A percentile compares a stretch with the other conserved stretches of the same genome.
Evolutionary conservation across 495 filamentous ascomycete genomes (phyloP).

Genomic region (Diplogelasinospora grovesii): DNA sequence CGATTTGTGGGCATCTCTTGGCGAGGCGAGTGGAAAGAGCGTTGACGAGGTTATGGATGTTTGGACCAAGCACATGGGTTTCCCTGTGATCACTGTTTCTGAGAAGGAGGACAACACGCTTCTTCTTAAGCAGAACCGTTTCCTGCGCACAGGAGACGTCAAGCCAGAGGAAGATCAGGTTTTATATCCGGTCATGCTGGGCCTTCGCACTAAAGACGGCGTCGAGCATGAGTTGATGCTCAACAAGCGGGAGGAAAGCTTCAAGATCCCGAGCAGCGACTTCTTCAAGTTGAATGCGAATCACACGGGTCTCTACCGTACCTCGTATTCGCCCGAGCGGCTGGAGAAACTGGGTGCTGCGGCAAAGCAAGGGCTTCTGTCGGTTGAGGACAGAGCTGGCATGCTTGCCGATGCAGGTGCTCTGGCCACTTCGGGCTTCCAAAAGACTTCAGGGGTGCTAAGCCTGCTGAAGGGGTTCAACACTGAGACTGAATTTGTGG

Average conservation of each 20-base stretch:
- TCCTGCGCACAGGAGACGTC: constrained; percentile 67
- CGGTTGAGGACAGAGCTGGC: constrained; percentile 88
- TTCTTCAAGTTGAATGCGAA: constrained; percentile 79
- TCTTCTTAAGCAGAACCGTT: constrained; percentile 67
- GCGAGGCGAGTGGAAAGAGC: constrained; percentile 84
- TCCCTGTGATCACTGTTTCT: constrained; percentile 63
- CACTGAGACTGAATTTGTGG: constrained; percentile 79
- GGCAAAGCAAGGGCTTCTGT: constrained; percentile 77
- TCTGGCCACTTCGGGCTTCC: constrained; percentile 82
- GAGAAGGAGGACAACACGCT: constrained; percentile 55
- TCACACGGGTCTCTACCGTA: constrained; percentile 68
- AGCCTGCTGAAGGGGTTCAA: constrained; percentile 80
- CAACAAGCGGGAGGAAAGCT: constrained; percentile 63
- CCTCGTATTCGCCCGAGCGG: constrained; percentile 60
- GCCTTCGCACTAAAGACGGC: constrained; percentile 59
- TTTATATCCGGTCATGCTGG: constrained; percentile 65
- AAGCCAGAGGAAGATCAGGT: constrained; percentile 80
- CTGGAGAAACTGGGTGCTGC: constrained; percentile 70
- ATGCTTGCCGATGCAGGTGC: constrained; percentile 95
- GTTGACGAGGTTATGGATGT: constrained; percentile 72
- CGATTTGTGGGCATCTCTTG: constrained; percentile 86
- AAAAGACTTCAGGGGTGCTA: constrained; percentile 84
- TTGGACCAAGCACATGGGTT: constrained; percentile 75
- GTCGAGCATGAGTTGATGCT: constrained; percentile 59
- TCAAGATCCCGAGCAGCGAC: constrained; percentile 56